Evolutionary conservation across 192 early-diverging fungal species (phyloP).

Genomic region (Ambispora gerdemannii): DNA sequence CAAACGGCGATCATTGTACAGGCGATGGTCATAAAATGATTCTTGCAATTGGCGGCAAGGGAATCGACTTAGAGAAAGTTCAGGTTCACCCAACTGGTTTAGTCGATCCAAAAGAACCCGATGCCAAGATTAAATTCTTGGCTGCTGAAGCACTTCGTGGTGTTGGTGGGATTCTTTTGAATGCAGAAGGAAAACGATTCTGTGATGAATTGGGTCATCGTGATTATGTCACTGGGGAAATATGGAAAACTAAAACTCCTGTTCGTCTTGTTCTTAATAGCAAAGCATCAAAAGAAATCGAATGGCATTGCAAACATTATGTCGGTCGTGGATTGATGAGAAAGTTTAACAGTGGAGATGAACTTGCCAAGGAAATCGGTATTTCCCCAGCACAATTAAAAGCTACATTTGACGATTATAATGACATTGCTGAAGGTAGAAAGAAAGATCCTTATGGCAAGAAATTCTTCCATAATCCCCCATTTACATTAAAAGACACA

Average conservation of each 20-base stretch:
- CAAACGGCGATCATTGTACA: conserved; percentile 92
- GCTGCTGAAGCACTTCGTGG: conserved; percentile 96
- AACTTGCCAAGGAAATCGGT: conserved; percentile 76
- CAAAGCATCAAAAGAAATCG: conserved; percentile 82
- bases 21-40: conserved; percentile 94
- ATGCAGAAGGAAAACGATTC: conserved; percentile 82
- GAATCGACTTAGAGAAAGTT: conserved; percentile 93
- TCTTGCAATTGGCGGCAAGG: conserved; percentile 71
- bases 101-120: conserved; percentile 83
- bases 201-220: conserved; percentile 91
- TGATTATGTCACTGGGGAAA: conserved; percentile 88
- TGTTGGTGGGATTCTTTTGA: conserved; percentile 81
- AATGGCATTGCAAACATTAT: conserved; percentile 93
- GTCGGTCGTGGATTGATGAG: conserved; percentile 86
- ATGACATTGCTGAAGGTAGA: conserved; percentile 53
- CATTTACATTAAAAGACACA: conserved; percentile 52
- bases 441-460: conserved; percentile 66
- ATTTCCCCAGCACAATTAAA: conserved; percentile 49
- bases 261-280: conserved; percentile 81
- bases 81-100: conserved; percentile 98
- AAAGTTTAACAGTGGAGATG: conserved; percentile 70
- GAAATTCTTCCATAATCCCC: conserved; percentile 61
- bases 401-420: conserved; percentile 58
- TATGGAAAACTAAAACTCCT: conserved; percentile 84
- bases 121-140: conserved; percentile 90